Conservation (phyloP, 1,284 basidiomycete species). For the Papiliotrema nemorosa region DNA sequence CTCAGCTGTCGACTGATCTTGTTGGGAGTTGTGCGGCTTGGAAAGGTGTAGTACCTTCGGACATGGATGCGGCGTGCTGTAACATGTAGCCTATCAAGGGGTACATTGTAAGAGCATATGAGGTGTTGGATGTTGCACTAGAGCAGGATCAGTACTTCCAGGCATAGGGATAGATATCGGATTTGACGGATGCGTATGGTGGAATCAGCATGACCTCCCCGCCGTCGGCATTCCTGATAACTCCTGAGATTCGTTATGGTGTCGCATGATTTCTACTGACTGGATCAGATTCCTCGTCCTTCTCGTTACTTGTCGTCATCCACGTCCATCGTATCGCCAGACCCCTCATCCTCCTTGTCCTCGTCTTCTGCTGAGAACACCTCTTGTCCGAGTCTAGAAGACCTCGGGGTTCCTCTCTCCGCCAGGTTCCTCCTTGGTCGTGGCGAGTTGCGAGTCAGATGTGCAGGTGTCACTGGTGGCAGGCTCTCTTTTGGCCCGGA, state of each 20-base stretch:
- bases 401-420: conserved; percentile 29
- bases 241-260: too few species aligned
- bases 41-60: background rate
- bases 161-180: too few species aligned
- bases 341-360: conserved; percentile 14
- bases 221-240: too few species aligned
- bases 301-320: conserved; percentile 3
- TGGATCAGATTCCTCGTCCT: too few species aligned
- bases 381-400: conserved; percentile 36
- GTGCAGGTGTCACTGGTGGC: conserved; percentile 14
- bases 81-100: too few species aligned
- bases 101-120: too few species aligned
- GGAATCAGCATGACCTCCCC: too few species aligned
- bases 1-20: background rate
- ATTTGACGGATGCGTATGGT: too few species aligned
- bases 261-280: too few species aligned
- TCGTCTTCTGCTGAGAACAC: conserved; percentile 35
- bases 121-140: too few species aligned
- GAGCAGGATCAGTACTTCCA: too few species aligned
- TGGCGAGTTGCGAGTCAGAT: conserved; percentile 17
- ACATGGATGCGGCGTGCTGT: background rate
- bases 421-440: conserved; percentile 18
- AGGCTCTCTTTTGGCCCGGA: background rate
- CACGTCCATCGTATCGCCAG: conserved; percentile 4
- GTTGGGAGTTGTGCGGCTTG: background rate